A percentile compares a stretch with the other conserved stretches of the same genome.
phyloP scores from a whole-genome alignment of 805 yeast genomes.

The Deakozyma indianensis region DNA sequence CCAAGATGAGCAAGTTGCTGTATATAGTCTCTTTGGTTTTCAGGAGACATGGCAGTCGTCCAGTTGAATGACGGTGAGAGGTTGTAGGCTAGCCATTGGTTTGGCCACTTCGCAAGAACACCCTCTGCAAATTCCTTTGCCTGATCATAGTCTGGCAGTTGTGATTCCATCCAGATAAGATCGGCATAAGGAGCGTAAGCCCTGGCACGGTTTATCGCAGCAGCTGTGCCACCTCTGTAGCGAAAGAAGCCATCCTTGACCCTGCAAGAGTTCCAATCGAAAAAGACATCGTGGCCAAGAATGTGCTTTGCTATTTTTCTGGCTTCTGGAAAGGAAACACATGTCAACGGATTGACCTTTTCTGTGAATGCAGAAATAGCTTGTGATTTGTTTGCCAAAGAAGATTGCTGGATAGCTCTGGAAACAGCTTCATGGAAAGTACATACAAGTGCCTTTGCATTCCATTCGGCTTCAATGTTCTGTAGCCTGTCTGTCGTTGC shows the following conservation, averaged over 20 bases:
- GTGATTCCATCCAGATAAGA: slow-evolving; percentile 96
- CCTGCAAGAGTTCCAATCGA: slow-evolving; percentile 91
- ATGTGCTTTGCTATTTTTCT: slow-evolving; percentile 58
- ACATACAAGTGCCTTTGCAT: slow-evolving; percentile 65
- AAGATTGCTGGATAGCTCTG: slow-evolving; percentile 57
- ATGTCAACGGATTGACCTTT: slow-evolving; percentile 60
- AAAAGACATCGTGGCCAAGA: slow-evolving; percentile 69
- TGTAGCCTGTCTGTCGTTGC: slow-evolving; percentile 56
- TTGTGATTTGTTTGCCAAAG: slow-evolving; percentile 42
- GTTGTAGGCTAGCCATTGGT: slow-evolving; percentile 94
- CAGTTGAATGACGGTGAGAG: slow-evolving; percentile 96
- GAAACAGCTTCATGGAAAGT: slow-evolving; percentile 83
- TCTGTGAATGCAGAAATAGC: slow-evolving; percentile 51
- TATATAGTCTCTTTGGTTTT: slow-evolving; percentile 84
- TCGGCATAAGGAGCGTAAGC: slow-evolving; percentile 92
- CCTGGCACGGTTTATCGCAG: slow-evolving; percentile 93
- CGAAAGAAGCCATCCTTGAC: slow-evolving; percentile 96
- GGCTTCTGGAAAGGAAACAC: slow-evolving; percentile 68
- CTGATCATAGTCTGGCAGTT: slow-evolving; percentile 83
- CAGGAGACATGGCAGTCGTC: slow-evolving; percentile 81
- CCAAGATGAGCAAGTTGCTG: slow-evolving; percentile 76
- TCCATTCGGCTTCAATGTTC: slow-evolving; percentile 71
- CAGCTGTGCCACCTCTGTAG: slow-evolving; percentile 90
- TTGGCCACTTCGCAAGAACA: slow-evolving; percentile 64
- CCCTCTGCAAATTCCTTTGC: slow-evolving; percentile 93